Evolutionary conservation across 2,329 filamentous ascomycete genomes (phyloP), one percentile per base, ranked within the genome.

Genomic region (Ustulina deusta): DNA sequence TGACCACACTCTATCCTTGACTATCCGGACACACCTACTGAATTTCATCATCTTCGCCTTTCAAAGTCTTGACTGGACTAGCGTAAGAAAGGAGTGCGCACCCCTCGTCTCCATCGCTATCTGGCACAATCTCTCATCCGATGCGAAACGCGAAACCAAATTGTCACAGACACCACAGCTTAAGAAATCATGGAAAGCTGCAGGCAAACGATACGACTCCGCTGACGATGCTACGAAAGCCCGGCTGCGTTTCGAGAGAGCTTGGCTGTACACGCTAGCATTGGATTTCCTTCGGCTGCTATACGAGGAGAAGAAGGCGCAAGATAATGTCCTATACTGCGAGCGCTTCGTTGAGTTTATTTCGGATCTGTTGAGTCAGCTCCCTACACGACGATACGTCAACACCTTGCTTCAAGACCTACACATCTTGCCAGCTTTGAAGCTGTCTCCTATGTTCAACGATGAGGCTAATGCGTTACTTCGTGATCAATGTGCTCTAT

Each of bases 21-120:
- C 85, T 32, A 86, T 97, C 62, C 89, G 93, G 68, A 92, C 91
- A 9, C 90, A 97, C 60, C 87, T 98, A n/a, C 83, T 99, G 25
- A 91, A 89, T 27, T 98, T 98, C 80, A 86, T 98, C 69, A 97
- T 97, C 58, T 89, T 91, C 72, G 93, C 95, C 40, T 99, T 97
- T 78, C 94, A 98, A 79, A 97, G 94, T 54, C 85, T 99, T 36
- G 97, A 99, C 78, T 94, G 90, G 77, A 87, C 88, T 42, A 87
- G 97, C 63, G 92, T 99, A 57, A 90, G 96, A 70, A 98, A 97
- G 79, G 96, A 99, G 83, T 98, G 96, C 80, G 96, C 95, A 6
- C 93, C 97, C 1, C 83, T 99, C 59, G 95, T 99, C 22, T 96
- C 94, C 13, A 97, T 99, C 74, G 91, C 93, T 0, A 93, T 96